Base-by-base conservation (phyloP, 2,329 filamentous ascomycete species). In the Cephalotrichum gorgonifer region DNA sequence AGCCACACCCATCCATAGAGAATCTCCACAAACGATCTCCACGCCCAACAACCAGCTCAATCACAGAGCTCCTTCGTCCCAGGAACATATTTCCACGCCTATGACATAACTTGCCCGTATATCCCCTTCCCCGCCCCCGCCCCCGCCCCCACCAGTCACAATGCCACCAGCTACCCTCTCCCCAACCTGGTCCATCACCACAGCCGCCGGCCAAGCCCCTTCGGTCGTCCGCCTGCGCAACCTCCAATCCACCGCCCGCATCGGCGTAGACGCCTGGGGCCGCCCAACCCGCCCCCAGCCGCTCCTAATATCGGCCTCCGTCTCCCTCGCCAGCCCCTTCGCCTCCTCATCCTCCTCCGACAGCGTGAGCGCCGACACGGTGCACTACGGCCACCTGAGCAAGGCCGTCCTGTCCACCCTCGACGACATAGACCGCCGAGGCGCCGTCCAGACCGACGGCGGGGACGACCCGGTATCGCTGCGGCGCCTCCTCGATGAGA, bases 311-410 rank as follows among this genome's bases (percentile, higher is more conserved):
- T 82, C 80, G 4, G 74, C 79, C 30, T 71, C 74, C 20, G 70
- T 88, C 3, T 73, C 70, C 3, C 72, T 88, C 52, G 62, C 64
- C 14, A 59, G 66, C 7, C 62, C 73, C 0, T 88, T 88, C 58
- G 67, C 66, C 44, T 69, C 73, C 0, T 78, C 83, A 1, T 79
- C 81, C 0, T 57, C 70, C 1, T 63, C 64, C 4, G 86, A 90
- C 64, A 66, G 67, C 8, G 74, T 90, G 30, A 75, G 79, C 43
- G 63, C 65, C n/a, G 85, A 85, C 59, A 89, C 86, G 2, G 78
- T 88, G 23, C 83, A 90, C 66, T 90, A 90, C 58, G 85, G 86
- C 2, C 72, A 69, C 9, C 70, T 89, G 14, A 82, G 79, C 66
- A 88, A 88, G 65, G 70, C 72, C 0, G 70, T 89, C 14, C 65